Base-by-base conservation (phyloP, 2,329 filamentous ascomycete genomes). In the Colletotrichum godetiae region DNA sequence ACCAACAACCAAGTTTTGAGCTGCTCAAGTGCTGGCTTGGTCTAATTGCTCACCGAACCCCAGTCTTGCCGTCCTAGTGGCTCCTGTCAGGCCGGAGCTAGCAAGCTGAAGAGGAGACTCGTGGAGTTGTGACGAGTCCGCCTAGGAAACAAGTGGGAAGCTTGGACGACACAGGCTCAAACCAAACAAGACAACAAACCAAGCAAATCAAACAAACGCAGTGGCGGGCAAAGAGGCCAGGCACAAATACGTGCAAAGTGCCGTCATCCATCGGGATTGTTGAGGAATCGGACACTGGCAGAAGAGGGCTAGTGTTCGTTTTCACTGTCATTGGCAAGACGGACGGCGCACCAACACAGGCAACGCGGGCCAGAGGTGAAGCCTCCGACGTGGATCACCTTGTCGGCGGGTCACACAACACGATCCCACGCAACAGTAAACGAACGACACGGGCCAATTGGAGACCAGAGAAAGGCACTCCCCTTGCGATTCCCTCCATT, bases 361-460 rank as follows among this genome's bases (percentile, higher is more conserved):
- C 15, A n/a, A 67, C 46, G 22, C 42, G 24, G 15, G 33, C 15
- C 49, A 61, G 42, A 63, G 66, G 49, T 52, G 56, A 46, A 56
- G 59, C 19, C 27, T 62, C 64, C 69, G 65, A 63, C 69, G 65
- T 68, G 65, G 58, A 63, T 72, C 56, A 52, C 69, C 65, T 63
- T 72, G 69, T 68, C 65, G 58, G 65, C 42, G 56, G 6, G 42
- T 49, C 12, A 33, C 46, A 72, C 49, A 57, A 42, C 33, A 19
- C 61, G 42, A 70, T 49, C 46, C 56, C 55, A 59, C 33, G 37
- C 53, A n/a, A 24, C 19, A 10, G 42, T 46, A 13, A 46, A 24
- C 33, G 31, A 29, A 31, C 49, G 29, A 62, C 56, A 72, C 35
- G 64, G 56, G 46, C 55, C 57, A 62, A 68, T 62, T 61, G 12